Conservation (phyloP, 495 filamentous ascomycete species). For the Choiromyces venosus region DNA sequence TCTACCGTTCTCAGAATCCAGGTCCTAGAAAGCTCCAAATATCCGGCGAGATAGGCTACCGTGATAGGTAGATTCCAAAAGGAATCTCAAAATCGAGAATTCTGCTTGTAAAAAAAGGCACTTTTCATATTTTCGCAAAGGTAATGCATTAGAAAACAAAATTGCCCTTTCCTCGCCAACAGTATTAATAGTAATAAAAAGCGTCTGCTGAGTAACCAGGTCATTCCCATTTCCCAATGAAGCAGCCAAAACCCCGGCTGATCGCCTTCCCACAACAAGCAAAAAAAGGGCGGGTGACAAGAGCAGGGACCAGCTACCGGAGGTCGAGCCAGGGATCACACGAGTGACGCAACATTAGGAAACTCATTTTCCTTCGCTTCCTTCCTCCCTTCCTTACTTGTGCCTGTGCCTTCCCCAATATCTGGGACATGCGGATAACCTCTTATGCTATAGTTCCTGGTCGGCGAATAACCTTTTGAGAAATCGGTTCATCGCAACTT, state of each 20-base stretch:
- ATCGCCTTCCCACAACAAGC: neutral
- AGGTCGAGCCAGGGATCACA: neutral
- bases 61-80: too few species aligned
- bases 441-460: neutral
- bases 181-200: neutral
- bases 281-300: neutral
- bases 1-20: too few species aligned
- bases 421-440: neutral
- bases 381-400: neutral
- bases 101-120: too few species aligned
- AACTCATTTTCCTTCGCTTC: neutral
- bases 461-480: neutral
- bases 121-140: too few species aligned
- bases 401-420: neutral
- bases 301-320: neutral
- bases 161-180: too few species aligned
- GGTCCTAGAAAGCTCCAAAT: too few species aligned
- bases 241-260: neutral
- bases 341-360: neutral
- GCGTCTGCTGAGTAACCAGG: neutral
- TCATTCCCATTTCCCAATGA: neutral
- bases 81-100: too few species aligned
- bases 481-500: neutral
- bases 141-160: too few species aligned
- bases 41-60: too few species aligned